Conservation (phyloP, 306 rosid species). For the Luffa aegyptiaca region DNA sequence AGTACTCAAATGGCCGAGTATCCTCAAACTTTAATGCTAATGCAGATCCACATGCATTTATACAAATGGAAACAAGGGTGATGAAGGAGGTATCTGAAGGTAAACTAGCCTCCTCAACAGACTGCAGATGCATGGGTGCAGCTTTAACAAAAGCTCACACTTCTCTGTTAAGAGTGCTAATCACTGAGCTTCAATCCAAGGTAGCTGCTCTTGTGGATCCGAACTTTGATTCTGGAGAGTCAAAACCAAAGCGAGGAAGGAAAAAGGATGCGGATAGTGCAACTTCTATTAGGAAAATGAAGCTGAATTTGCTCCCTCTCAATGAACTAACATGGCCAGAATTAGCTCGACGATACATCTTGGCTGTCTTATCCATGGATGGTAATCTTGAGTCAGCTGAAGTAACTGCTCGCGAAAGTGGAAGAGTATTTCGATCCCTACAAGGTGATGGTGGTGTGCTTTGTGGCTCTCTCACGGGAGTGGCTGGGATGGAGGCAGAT, state of each 20-base stretch:
- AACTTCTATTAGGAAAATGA: slow-evolving; percentile 45
- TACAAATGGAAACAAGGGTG: slow-evolving; percentile 72
- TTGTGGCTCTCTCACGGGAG: slow-evolving; percentile 91
- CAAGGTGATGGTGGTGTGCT: slow-evolving; percentile 99
- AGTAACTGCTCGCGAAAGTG: slow-evolving; percentile 80
- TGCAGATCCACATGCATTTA: slow-evolving; percentile 53
- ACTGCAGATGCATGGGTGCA: slow-evolving; percentile 66
- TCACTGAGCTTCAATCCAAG: slow-evolving; percentile 75
- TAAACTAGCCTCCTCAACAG: slow-evolving; percentile 58
- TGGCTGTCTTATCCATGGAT: slow-evolving; percentile 87
- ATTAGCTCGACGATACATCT: slow-evolving; percentile 71
- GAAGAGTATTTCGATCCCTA: slow-evolving; percentile 87
- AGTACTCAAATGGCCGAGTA: slow-evolving; percentile 24
- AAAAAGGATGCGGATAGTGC: slow-evolving; percentile 73
- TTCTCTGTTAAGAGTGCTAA: slow-evolving; percentile 70
- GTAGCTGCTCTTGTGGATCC: slow-evolving; percentile 96
- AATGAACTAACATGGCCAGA: slow-evolving; percentile 99
- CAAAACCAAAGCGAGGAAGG: slow-evolving; percentile 78
- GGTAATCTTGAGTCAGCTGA: slow-evolving; percentile 89
- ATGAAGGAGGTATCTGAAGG: slow-evolving; percentile 71
- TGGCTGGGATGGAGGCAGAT: slow-evolving; percentile 99
- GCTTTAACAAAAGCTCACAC: slow-evolving; percentile 80
- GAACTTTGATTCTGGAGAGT: slow-evolving; percentile 87
- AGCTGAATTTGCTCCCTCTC: slow-evolving; percentile 77
- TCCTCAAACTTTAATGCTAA: slow-evolving; percentile 31